Percentiles rank a stretch among this genome's conserved stretches.
Conservation (phyloP, 2,329 filamentous ascomycete genomes). For the Hypoxylon sp. region DNA sequence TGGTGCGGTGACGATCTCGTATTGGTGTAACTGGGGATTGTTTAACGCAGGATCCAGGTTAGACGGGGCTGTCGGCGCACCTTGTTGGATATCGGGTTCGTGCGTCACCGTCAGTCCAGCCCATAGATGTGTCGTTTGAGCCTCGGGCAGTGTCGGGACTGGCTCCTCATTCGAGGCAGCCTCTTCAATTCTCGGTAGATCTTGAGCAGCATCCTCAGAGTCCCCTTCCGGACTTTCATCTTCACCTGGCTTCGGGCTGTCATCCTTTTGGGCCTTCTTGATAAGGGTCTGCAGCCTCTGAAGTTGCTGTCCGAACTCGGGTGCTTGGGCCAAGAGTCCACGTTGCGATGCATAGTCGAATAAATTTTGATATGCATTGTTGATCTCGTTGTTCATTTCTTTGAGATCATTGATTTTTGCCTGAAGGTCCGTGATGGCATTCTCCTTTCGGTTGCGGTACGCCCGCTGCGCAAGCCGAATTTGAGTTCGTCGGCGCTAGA, state of each 20-base stretch:
- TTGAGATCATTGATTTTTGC: slow-evolving; percentile 77
- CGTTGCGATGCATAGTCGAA: slow-evolving; percentile 71
- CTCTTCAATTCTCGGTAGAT: slow-evolving; percentile 6
- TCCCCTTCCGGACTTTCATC: slow-evolving; percentile 34
- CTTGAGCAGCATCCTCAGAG: slow-evolving; percentile 41
- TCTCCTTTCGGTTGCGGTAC: slow-evolving; percentile 87
- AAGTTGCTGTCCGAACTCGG: slow-evolving; percentile 69
- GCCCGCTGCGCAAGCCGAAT: slow-evolving; percentile 88
- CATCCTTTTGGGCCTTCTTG: slow-evolving; percentile 60
- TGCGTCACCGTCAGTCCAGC: slow-evolving; percentile 28
- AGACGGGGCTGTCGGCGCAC: background rate
- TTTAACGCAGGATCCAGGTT: slow-evolving; percentile 16
- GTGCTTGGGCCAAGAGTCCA: slow-evolving; percentile 68
- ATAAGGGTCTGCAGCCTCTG: slow-evolving; percentile 70
- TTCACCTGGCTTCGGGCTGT: slow-evolving; percentile 49
- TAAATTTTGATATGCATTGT: slow-evolving; percentile 75
- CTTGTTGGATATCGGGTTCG: slow-evolving; percentile 23
- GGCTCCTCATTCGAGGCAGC: background rate
- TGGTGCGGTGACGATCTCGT: slow-evolving; percentile 65
- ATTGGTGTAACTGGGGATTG: slow-evolving; percentile 46
- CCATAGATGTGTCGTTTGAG: slow-evolving; percentile 27
- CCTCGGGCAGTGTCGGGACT: slow-evolving; percentile 12
- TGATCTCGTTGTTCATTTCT: slow-evolving; percentile 78
- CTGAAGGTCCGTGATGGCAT: slow-evolving; percentile 79
- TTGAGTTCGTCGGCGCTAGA: slow-evolving; percentile 82